Evolutionary conservation across 2,329 filamentous ascomycete species (phyloP).

Genomic region (Mariannaea elegans): DNA sequence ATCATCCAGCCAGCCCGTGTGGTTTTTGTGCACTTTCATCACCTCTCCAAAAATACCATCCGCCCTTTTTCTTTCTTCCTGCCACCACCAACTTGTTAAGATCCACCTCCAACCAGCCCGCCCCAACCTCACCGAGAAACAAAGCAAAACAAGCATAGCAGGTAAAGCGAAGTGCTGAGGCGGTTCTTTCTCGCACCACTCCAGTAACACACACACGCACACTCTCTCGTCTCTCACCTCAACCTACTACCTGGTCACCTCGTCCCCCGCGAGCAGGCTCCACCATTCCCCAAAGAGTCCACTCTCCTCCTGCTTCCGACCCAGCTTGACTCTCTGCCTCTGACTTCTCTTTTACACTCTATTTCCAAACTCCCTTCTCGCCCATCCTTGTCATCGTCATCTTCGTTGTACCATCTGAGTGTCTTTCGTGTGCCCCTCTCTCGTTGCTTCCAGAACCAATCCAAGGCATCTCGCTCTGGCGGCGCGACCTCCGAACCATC

Average conservation of each 20-base stretch:
- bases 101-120: background rate
- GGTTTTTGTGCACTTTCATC: background rate
- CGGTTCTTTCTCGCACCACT: too few species aligned
- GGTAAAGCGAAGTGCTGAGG: too few species aligned
- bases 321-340: background rate
- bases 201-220: too few species aligned
- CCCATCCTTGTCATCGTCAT: background rate
- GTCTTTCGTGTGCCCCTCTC: too few species aligned
- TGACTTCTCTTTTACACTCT: background rate
- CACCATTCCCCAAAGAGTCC: background rate
- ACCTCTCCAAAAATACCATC: background rate
- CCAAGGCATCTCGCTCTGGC: background rate
- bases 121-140: too few species aligned
- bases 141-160: too few species aligned
- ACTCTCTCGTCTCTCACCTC: background rate
- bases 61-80: background rate
- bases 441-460: background rate
- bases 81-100: background rate
- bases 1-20: background rate
- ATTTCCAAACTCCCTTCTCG: background rate
- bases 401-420: too few species aligned
- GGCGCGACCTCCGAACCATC: constrained; percentile 11
- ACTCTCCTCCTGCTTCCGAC: background rate
- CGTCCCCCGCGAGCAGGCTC: background rate
- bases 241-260: background rate